phyloP scores from a whole-genome alignment of 179 eudicot genomes.

The Silene noctiflora region DNA sequence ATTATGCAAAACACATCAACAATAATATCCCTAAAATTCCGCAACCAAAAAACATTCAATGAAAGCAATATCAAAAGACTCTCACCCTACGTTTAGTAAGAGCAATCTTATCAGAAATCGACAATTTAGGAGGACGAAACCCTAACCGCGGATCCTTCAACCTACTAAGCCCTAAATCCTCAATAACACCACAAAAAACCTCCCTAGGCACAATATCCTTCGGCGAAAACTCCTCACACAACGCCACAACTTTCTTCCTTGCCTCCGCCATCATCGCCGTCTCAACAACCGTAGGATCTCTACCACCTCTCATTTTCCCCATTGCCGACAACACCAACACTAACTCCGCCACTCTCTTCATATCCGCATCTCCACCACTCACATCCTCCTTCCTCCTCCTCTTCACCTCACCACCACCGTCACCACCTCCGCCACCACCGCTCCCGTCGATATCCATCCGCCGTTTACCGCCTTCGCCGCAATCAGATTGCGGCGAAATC shows the following conservation, averaged over 20 bases:
- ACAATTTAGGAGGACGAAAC: conserved; percentile 53
- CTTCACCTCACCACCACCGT: conserved; percentile 21
- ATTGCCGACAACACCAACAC: conserved; percentile 79
- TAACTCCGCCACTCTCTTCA: conserved; percentile 76
- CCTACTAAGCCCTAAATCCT: conserved; percentile 74
- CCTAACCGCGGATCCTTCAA: conserved; percentile 52
- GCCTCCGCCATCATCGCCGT: conserved; percentile 78
- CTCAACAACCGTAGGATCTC: conserved; percentile 62
- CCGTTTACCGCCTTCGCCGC: conserved; percentile 12
- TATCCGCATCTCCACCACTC: conserved; percentile 27
- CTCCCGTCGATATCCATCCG: not conserved
- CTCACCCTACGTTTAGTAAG: conserved; percentile 62
- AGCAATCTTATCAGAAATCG: conserved; percentile 63
- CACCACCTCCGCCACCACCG: conserved; percentile 5
- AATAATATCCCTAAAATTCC: not conserved
- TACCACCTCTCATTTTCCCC: conserved; percentile 87
- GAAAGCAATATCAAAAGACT: not conserved
- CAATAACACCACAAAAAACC: conserved; percentile 57
- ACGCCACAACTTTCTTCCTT: conserved; percentile 51
- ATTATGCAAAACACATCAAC: not conserved
- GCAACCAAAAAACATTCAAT: not conserved
- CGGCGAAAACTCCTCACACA: conserved; percentile 64
- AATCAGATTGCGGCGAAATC: conserved; percentile 9
- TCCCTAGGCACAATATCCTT: conserved; percentile 74
- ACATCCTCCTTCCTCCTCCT: conserved; percentile 36